Evolutionary conservation across 2,329 filamentous ascomycete species (phyloP), one percentile per base, ranked within the genome.

Genomic region (Huntiella decipiens): DNA sequence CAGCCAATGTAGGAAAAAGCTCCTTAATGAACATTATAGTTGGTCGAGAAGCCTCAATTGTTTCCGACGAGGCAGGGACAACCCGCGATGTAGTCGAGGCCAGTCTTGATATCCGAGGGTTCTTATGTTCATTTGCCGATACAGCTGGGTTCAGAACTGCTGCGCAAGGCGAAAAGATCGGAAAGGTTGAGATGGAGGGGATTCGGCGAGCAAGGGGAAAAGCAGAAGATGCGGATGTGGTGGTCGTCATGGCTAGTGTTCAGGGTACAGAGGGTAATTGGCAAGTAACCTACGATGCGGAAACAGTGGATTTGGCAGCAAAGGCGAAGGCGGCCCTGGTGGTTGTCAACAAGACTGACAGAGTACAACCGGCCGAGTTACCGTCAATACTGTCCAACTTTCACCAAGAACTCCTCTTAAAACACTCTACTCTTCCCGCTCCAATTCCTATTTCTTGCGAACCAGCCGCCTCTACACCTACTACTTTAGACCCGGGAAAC

Each of bases 21-120:
- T 95, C 86, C 11, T 62, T 98, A 50, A 74, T 98, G 61, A 98
- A 98, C 57, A 67, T 78, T 16, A 73, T 98, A 43, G 84, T 95
- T 3, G 88, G 91, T 0, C 71, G 87, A 44, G 88, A 96, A 58
- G 91, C 91, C 2, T 92, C 87, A 3, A 98, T 98, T 54, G 91
- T 98, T 5, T 94, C 86, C 38, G 71, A 77, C 1, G 87, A 96
- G 63, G 86, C 86, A 35, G 91, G 91, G 0, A 98, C 91, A 1
- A 98, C 91, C 5, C 67, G 91, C 50, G 91, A 98, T 63, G 79
- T 98, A 44, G 79, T 98, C 8, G 91, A 98, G 63, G 82, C 91
- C 1, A 81, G 81, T 22, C 70, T 98, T 19, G 91, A 98, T 61
- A 69, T 98, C 41, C 77, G 79, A 1, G 91, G 91, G 0, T 98